Conservation (phyloP, 208 protist species). For the Strigomonas oncopelti region DNA sequence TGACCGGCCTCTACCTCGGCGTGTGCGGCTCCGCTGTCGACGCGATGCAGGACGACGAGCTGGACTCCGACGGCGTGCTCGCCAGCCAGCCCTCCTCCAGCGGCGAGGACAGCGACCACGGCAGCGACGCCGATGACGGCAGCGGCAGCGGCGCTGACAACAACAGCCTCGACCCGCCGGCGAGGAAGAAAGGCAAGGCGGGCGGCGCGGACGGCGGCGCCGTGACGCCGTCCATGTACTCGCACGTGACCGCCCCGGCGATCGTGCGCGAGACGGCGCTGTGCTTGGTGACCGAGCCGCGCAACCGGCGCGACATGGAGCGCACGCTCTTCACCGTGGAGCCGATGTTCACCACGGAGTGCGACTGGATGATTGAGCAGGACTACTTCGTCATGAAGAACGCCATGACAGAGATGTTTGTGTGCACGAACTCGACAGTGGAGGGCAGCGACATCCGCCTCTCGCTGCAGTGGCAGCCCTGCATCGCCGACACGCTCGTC, state of each 20-base stretch:
- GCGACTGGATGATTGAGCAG: constrained; percentile 58
- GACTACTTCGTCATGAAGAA: constrained; percentile 62
- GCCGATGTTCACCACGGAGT: constrained; percentile 57
- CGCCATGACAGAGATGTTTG: constrained; percentile 62
- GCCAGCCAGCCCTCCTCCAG: neutral
- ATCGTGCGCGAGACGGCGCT: constrained; percentile 40
- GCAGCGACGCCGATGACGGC: neutral
- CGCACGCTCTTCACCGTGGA: constrained; percentile 58
- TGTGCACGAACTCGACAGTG: constrained; percentile 33
- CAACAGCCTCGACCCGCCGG: neutral
- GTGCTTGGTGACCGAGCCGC: constrained; percentile 56
- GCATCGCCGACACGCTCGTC: constrained; percentile 44
- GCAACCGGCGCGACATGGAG: constrained; percentile 34
- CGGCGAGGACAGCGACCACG: neutral
- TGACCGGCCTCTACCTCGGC: constrained; percentile 62
- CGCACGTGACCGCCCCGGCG: constrained; percentile 6
- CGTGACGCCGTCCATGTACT: neutral
- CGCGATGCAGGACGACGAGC: constrained; percentile 30
- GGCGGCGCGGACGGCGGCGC: neutral
- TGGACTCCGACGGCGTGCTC: constrained; percentile 12
- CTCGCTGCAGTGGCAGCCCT: constrained; percentile 53
- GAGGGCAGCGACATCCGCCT: constrained; percentile 34
- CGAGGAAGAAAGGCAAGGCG: neutral
- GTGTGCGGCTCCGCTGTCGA: constrained; percentile 62
- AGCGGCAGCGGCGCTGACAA: neutral